Percentiles rank a stretch among this genome's conserved stretches.
Conservation (phyloP, 768 basidiomycete species). For the Mycena maculata region DNA sequence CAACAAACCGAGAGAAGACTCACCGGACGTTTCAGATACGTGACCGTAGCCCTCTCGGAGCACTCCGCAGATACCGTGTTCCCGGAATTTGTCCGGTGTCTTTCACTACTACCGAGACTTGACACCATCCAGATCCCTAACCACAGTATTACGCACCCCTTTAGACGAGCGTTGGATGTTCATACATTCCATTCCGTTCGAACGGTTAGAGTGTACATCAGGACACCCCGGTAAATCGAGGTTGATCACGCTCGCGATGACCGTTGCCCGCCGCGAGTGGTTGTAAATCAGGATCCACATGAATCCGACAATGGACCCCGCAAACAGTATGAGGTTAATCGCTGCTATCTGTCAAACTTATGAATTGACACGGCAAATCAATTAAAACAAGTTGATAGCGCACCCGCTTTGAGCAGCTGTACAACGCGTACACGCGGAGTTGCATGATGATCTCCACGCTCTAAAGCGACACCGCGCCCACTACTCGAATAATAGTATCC, state of each 20-base stretch:
- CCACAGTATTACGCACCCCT: no score
- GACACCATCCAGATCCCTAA: constrained; percentile 3
- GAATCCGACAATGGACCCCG: constrained; percentile 54
- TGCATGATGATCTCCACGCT: constrained; percentile 63
- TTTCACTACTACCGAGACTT: constrained; percentile 1
- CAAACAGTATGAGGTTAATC: constrained; percentile 53
- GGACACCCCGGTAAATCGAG: constrained; percentile 57
- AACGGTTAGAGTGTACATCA: constrained; percentile 50
- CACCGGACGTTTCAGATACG: neutral
- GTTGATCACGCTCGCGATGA: constrained; percentile 50
- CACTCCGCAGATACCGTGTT: neutral
- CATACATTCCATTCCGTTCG: no score
- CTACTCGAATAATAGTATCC: constrained; percentile 56
- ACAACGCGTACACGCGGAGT: constrained; percentile 58
- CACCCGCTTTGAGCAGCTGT: constrained; percentile 53
- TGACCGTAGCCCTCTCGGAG: neutral
- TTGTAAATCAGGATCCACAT: constrained; percentile 56
- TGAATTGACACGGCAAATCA: neutral
- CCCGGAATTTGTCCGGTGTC: neutral
- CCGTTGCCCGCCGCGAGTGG: constrained; percentile 45
- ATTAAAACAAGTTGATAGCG: constrained; percentile 4
- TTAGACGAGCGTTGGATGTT: no score
- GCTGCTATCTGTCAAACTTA: constrained; percentile 47
- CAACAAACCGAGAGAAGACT: neutral
- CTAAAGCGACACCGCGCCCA: constrained; percentile 61